Base-by-base conservation (phyloP, 2,329 filamentous ascomycete species). In the Sporothrix humicola region DNA sequence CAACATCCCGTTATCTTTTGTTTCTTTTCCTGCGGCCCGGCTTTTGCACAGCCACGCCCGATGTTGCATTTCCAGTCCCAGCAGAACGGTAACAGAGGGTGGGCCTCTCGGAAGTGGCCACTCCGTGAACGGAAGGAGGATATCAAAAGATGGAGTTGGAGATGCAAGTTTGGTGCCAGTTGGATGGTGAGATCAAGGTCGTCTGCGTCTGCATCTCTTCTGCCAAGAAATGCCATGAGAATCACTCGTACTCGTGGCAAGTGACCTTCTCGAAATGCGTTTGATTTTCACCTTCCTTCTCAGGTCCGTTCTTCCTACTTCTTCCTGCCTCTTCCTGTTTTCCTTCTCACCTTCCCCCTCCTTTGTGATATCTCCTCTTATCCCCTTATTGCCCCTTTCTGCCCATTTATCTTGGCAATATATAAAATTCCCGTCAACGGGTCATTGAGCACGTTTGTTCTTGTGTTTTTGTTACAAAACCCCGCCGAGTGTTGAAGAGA, bases 121-220 rank as follows among this genome's bases (percentile, higher is more conserved):
- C 37, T 70, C 68, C 68, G 68, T 46, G 65, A 37, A 68, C 23
- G 65, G 65, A 69, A 74, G 68, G 46, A 50, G 46, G 65, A 20
- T 37, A 52, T 52, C 26, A 68, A 68, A 5, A 5, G 15, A 5
- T n/a, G 31, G 3, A 66, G 46, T 31, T 31, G 46, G 13, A 23
- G 23, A 31, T 37, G 31, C 31, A 5, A 37, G 31, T 37, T 37
- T 2, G 31, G 3, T 37, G 31, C 31, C 4, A 37, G 31, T 37
- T 37, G 31, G 31, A 37, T 37, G 31, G 31, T 37, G 31, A 37
- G 31, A 37, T 7, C 31, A 37, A 37, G 4, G 31, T 37, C 31
- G 31, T 37, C 31, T 7, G 31, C 31, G 31, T 7, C 31, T 37
- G 31, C 31, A 37, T 37, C 3, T 37, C 31, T 37, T 37, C 31